Base-by-base conservation (phyloP, 805 yeast species). In the Saccharomycopsis oosterbeekiorum region DNA sequence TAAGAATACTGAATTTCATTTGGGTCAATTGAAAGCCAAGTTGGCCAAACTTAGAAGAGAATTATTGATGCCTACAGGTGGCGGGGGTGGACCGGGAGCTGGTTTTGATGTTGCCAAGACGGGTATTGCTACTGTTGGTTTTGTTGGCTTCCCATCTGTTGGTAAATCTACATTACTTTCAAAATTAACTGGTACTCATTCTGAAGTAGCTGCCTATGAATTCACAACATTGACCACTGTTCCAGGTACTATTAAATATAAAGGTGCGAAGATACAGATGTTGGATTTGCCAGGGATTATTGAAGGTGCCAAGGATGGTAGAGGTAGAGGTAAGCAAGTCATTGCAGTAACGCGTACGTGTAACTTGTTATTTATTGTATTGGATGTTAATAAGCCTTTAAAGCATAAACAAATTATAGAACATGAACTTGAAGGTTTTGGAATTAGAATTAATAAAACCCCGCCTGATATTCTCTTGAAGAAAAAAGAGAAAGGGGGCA, bases 281-380 rank as follows among this genome's bases (percentile, higher is more conserved):
- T 75, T 88, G 69, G 96, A 88, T 80, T 81, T 88, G 65, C 96
- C 96, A 9, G 96, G 96, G 71, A 88, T 88, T 67, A 88, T 88
- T 70, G 94, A 88, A 74, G 96, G 96, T 74, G 96, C 96, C 65
- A 88, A 88, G 67, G 94, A 88, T 69, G 96, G 96, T 75, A 84
- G 87, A 72, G 96, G 96, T 76, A 81, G 96, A 80, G 96, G 96
- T 80, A 86, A 82, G 68, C 99, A 94, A 76, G 99, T 94, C 60
- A 94, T 94, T 75, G 99, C 99, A 1, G 99, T 94, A 63, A 98
- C 98, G n/a, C 83, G 99, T 75, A 90, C 97, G 2, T 96, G 97
- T 72, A 92, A 94, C 72, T 78, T 94, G 69, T 82, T 94, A 58
- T 94, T 94, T 73, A 89, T 94, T 71, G 96, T 94, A 2, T 78